phyloP scores from a whole-genome alignment of 2,329 filamentous ascomycete genomes.

The Diaporthe longicolla region DNA sequence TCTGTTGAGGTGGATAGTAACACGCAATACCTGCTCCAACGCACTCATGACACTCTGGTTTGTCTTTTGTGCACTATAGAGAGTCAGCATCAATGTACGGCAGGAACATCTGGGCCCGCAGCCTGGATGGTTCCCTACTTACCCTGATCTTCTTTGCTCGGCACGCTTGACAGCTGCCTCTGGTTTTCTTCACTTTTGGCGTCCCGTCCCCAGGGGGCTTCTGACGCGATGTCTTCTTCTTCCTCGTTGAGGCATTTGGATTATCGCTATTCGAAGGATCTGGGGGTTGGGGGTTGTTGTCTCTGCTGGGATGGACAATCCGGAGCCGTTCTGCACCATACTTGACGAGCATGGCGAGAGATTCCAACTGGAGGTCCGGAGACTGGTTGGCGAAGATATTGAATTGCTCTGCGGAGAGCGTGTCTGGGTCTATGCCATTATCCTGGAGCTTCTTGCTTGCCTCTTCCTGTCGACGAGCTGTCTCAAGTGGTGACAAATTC shows the following conservation, averaged over 20 bases:
- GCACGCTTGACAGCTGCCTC: conserved; percentile 53
- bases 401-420: conserved; percentile 69
- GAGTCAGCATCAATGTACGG: neutral
- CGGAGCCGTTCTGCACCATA: conserved; percentile 71
- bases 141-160: conserved; percentile 49
- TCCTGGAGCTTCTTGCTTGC: conserved; percentile 63
- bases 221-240: conserved; percentile 48
- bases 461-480: conserved; percentile 62
- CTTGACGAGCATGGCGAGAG: conserved; percentile 68
- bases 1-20: conserved; percentile 41
- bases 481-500: conserved; percentile 61
- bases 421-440: conserved; percentile 65
- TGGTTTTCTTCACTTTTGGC: conserved; percentile 48
- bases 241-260: conserved; percentile 48
- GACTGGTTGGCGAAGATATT: conserved; percentile 73
- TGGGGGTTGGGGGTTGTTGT: conserved; percentile 46
- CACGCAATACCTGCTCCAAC: conserved; percentile 37
- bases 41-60: conserved; percentile 53
- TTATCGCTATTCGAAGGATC: conserved; percentile 33
- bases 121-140: conserved; percentile 31
- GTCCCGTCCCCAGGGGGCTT: conserved; percentile 48
- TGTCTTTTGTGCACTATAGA: conserved; percentile 51
- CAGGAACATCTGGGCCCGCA: neutral
- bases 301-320: conserved; percentile 67
- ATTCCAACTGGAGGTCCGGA: conserved; percentile 67